Conservation (phyloP, 176 grass and related monocot genomes). For the Rhipidocladum racemiflorum region DNA sequence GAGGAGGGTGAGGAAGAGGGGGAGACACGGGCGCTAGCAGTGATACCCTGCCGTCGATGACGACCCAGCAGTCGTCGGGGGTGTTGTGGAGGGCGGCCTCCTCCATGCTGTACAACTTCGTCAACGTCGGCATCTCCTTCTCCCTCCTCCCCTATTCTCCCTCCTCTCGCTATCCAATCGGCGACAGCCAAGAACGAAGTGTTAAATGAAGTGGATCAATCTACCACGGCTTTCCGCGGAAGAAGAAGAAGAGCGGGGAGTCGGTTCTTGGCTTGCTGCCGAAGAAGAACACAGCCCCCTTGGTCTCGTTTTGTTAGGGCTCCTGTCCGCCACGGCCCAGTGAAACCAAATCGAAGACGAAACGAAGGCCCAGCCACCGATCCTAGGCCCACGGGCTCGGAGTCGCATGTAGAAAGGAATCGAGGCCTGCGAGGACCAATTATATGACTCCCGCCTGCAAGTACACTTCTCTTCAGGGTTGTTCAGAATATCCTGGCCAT, state of each 20-base stretch:
- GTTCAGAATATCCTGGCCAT: too few relatives aligned
- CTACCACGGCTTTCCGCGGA: conserved; percentile 18
- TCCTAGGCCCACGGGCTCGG: neutral
- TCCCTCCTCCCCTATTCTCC: neutral
- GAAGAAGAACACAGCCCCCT: conserved; percentile 34
- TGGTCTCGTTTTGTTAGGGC: neutral
- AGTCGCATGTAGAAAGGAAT: too few relatives aligned
- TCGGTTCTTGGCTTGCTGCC: conserved; percentile 9
- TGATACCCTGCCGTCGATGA: conserved; percentile 77
- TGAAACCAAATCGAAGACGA: neutral
- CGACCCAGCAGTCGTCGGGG: conserved; percentile 74
- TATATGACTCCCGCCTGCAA: too few relatives aligned
- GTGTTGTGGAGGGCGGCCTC: conserved; percentile 67
- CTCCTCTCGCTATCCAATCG: neutral
- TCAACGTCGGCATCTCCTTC: conserved; percentile 59
- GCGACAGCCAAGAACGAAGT: neutral
- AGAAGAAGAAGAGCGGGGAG: neutral
- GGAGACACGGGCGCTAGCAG: neutral
- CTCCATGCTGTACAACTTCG: conserved; percentile 76
- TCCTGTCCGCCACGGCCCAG: neutral
- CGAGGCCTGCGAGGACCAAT: too few relatives aligned
- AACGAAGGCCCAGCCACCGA: neutral
- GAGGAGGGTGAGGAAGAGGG: neutral
- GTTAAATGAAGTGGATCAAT: neutral
- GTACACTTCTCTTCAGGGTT: neutral